These are phyloP conservation scores for Dendrobium huoshanense DNA, from an alignment of 106 monocot genomes.

Conservation along the genomic window DNA sequence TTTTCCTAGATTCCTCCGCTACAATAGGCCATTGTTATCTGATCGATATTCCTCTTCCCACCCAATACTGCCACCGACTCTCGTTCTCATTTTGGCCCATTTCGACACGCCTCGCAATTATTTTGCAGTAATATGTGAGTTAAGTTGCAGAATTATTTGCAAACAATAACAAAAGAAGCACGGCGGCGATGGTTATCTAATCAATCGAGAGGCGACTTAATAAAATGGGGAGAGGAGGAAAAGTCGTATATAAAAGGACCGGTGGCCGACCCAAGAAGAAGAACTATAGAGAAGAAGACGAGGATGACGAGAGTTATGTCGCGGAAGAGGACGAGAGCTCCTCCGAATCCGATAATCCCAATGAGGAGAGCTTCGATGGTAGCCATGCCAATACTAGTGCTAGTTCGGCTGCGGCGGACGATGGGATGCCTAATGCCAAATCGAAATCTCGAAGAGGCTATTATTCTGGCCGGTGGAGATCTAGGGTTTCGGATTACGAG, in stretches of 20 bases:
- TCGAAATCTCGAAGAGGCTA: not conserved
- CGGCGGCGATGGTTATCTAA: not conserved
- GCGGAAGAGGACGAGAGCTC: slow-evolving; percentile 31
- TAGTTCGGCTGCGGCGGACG: slow-evolving; percentile 5
- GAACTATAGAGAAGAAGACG: slow-evolving; percentile 20
- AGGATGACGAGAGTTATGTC: slow-evolving; percentile 44
- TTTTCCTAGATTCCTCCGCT: not conserved
- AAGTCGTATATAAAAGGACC: slow-evolving; percentile 17
- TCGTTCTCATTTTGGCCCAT: not conserved
- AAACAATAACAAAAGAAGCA: not conserved
- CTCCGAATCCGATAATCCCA: slow-evolving; percentile 16
- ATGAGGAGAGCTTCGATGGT: slow-evolving; percentile 32
- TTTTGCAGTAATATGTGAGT: not conserved
- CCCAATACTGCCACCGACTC: not conserved
- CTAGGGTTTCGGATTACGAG: slow-evolving; percentile 32
- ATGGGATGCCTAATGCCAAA: slow-evolving; percentile 4
- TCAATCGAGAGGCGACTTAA: not conserved
- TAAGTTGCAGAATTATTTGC: not conserved
- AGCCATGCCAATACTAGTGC: slow-evolving; percentile 10
- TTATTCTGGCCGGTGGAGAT: slow-evolving; percentile 7
- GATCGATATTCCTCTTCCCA: not conserved
- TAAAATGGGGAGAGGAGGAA: slow-evolving; percentile 31
- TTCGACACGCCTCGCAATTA: not conserved
- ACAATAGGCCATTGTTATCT: not conserved
- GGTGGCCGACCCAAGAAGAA: slow-evolving; percentile 13